phyloP scores from a whole-genome alignment of 805 yeast genomes.

The Ogataea corticis region DNA sequence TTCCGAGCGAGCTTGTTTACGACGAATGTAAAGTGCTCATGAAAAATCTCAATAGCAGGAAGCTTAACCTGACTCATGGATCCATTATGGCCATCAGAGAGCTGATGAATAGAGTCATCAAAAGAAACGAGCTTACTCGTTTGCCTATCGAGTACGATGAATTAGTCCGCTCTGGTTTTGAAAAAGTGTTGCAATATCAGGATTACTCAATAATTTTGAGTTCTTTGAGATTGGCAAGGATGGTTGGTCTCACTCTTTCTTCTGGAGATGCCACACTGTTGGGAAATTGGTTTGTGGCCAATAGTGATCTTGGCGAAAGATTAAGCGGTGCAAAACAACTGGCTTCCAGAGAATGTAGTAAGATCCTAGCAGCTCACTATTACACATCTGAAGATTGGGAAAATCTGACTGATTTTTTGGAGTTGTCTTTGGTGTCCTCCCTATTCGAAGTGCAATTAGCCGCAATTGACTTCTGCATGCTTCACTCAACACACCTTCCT shows the following conservation, averaged over 20 bases:
- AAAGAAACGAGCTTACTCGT: slow-evolving; percentile 28
- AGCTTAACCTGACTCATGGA: slow-evolving; percentile 62
- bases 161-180: slow-evolving; percentile 27
- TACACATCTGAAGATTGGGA: slow-evolving; percentile 14
- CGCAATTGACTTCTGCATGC: slow-evolving; percentile 37
- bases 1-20: slow-evolving; percentile 34
- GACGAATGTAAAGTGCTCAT: slow-evolving; percentile 29
- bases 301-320: slow-evolving; percentile 27
- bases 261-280: slow-evolving; percentile 24
- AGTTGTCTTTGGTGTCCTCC: slow-evolving; percentile 38
- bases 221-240: slow-evolving; percentile 21
- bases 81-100: slow-evolving; percentile 48
- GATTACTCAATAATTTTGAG: slow-evolving; percentile 26
- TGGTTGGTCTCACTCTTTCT: slow-evolving; percentile 5
- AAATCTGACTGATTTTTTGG: slow-evolving; percentile 31
- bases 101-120: slow-evolving; percentile 24
- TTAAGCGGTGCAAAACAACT: slow-evolving; percentile 54
- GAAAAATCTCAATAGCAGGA: background rate
- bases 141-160: slow-evolving; percentile 28
- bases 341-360: slow-evolving; percentile 37
- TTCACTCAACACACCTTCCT: background rate
- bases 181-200: slow-evolving; percentile 14
- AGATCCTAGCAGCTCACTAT: slow-evolving; percentile 32
- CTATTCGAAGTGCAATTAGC: slow-evolving; percentile 47
- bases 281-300: slow-evolving; percentile 37